Evolutionary conservation across 495 filamentous ascomycete genomes (phyloP).

Genomic region (Xylaria castorea): DNA sequence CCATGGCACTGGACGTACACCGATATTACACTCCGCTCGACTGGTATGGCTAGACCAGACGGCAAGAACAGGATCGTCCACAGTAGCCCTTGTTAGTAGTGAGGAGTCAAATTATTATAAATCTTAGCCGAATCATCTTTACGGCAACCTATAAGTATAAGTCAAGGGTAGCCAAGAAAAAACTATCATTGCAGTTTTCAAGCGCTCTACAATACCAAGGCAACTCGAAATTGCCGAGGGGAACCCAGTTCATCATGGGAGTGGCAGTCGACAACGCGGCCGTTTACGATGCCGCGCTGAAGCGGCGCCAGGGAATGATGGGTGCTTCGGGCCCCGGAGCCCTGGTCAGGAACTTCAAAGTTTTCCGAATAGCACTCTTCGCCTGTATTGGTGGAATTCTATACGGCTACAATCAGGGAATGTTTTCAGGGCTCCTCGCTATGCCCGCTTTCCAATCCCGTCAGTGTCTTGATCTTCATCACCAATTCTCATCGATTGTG

Average conservation of each 20-base stretch:
- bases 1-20: not conserved
- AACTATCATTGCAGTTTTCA: not conserved
- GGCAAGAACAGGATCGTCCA: not conserved
- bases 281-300: constrained; percentile 68
- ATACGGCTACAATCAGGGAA: constrained; percentile 79
- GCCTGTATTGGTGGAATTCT: constrained; percentile 76
- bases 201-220: not conserved
- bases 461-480: constrained; percentile 32
- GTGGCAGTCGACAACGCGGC: constrained; percentile 44
- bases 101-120: not conserved
- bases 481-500: not conserved
- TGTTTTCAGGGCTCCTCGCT: constrained; percentile 75
- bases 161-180: not conserved
- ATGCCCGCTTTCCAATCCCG: constrained; percentile 63
- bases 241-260: constrained; percentile 38
- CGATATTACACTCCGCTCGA: constrained; percentile 4
- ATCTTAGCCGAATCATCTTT: not conserved
- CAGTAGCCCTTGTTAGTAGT: not conserved
- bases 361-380: constrained; percentile 76
- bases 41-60: constrained; percentile 9
- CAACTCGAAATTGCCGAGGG: not conserved
- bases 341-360: constrained; percentile 70
- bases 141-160: not conserved
- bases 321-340: constrained; percentile 69
- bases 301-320: constrained; percentile 68